These are phyloP conservation scores for Cystobasidiaceae sp. DNA, from an alignment of 1,284 basidiomycete genomes.

Conservation along the genomic window DNA sequence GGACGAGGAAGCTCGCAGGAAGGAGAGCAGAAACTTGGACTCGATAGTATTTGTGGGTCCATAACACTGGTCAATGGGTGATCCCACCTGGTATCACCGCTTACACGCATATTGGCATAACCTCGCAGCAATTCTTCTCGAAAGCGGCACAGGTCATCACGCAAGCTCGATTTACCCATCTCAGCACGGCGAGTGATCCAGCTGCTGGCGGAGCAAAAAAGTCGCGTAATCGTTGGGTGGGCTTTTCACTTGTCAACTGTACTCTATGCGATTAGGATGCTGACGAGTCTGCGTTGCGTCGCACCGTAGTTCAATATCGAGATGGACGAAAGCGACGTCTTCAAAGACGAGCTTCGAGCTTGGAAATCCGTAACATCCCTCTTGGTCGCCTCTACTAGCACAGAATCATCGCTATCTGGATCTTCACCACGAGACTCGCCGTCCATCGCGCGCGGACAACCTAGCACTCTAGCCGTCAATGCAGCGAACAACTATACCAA, in stretches of 20 bases:
- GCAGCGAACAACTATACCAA: background rate
- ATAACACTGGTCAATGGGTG: background rate
- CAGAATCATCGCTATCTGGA: slow-evolving; percentile 20
- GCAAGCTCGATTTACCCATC: slow-evolving; percentile 42
- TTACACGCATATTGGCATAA: slow-evolving; percentile 5
- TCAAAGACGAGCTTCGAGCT: slow-evolving; percentile 44
- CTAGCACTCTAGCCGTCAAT: background rate
- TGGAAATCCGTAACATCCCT: slow-evolving; percentile 44
- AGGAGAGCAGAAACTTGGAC: slow-evolving; percentile 29
- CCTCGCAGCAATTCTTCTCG: slow-evolving; percentile 45
- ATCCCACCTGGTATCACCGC: too few species aligned
- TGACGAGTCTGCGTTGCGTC: background rate
- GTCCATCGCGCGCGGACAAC: background rate
- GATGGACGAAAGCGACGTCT: slow-evolving; percentile 44
- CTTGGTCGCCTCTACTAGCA: slow-evolving; percentile 3
- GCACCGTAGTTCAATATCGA: slow-evolving; percentile 47
- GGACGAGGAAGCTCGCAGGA: slow-evolving; percentile 18
- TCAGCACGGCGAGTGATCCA: slow-evolving; percentile 1
- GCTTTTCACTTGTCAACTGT: background rate
- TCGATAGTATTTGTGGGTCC: slow-evolving; percentile 18
- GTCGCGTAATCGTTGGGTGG: slow-evolving; percentile 30
- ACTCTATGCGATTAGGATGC: background rate
- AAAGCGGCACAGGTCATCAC: slow-evolving; percentile 46
- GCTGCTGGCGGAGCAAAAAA: background rate
- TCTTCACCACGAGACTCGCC: background rate